Conservation (phyloP, 73 alveolate species). For the Durusdinium trenchii region DNA sequence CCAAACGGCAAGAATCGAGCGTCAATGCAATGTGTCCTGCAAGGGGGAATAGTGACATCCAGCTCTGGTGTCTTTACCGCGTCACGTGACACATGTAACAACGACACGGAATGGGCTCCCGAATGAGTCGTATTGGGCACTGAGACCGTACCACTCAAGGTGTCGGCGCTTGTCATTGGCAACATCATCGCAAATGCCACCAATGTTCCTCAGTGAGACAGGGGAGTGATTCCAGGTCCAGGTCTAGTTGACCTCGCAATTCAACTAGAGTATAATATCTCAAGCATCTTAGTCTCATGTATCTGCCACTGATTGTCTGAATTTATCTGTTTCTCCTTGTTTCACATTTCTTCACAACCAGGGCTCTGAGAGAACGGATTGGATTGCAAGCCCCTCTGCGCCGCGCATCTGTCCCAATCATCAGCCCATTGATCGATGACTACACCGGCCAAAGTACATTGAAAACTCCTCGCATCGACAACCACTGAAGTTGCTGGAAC, state of each 20-base stretch:
- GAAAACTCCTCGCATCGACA: constrained; percentile 8
- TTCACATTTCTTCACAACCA: neutral
- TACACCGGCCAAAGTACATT: constrained; percentile 36
- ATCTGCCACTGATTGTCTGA: no score
- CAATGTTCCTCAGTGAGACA: constrained; percentile 33
- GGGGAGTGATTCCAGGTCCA: neutral
- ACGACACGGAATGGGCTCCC: neutral
- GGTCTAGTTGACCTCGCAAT: neutral
- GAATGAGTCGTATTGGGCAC: constrained; percentile 78
- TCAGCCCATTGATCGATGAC: constrained; percentile 79
- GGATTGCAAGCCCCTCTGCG: constrained; percentile 62
- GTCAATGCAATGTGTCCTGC: constrained; percentile 89
- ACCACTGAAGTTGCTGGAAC: no score
- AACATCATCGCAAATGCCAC: constrained; percentile 85
- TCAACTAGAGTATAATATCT: neutral
- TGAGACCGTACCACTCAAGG: constrained; percentile 87
- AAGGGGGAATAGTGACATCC: neutral
- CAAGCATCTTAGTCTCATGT: neutral
- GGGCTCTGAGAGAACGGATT: constrained; percentile 61
- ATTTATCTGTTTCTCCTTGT: neutral
- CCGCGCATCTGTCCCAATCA: constrained; percentile 91
- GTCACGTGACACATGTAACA: neutral
- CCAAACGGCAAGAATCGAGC: constrained; percentile 61
- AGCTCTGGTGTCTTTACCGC: neutral
- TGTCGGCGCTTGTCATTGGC: constrained; percentile 83